Base-by-base conservation (phyloP, 139 green algal species). In the Chlorella vulgaris region DNA sequence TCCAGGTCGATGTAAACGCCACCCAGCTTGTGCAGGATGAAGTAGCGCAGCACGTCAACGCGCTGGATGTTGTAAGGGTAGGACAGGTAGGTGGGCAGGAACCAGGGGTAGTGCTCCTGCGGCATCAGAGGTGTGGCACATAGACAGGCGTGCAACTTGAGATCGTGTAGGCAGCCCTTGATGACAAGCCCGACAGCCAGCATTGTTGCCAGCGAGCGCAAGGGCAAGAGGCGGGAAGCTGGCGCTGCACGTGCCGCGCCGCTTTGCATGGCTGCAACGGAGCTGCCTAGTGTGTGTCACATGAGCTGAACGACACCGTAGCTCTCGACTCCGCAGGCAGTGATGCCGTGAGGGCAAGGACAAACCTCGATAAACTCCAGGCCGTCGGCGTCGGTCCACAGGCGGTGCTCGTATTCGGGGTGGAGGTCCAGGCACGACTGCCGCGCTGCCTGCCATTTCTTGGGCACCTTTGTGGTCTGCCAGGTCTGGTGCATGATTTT, bases 401-500 rank as follows among this genome's bases (percentile, higher is more conserved):
- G 80, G 65, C 74, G 78, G 67, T 86, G 87, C 47, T 87, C 76
- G 36, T 80, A 92, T 58, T 88, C 88, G 22, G 87, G 84, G 76
- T 92, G 87, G 40, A 89, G 43, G 38, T 81, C 63, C 18, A 76
- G 79, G 80, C 88, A 92, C 24, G 84, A 90, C 70, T 90, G 47
- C 53, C 78, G 83, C 4, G 88, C 88, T 6, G 70, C 69, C 47
- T 62, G 28, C 87, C 87, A 92, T 55, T 87, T 82, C 36, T 80
- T 61, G 7, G 88, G 88, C 7, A 92, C 40, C 36, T 88, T 33
- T 2, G 60, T 39, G 7, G 40, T 74, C 74, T 89, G 85, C 88
- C 88, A 92, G 28, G 87, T 92, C 58, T 92, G 88, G 61, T 92
- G 88, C n/a, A 92, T 78, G 42, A 92, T 76, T 51, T 79, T 82